Base-by-base conservation (phyloP, 2,329 filamentous ascomycete genomes). In the Fusarium scirpi region DNA sequence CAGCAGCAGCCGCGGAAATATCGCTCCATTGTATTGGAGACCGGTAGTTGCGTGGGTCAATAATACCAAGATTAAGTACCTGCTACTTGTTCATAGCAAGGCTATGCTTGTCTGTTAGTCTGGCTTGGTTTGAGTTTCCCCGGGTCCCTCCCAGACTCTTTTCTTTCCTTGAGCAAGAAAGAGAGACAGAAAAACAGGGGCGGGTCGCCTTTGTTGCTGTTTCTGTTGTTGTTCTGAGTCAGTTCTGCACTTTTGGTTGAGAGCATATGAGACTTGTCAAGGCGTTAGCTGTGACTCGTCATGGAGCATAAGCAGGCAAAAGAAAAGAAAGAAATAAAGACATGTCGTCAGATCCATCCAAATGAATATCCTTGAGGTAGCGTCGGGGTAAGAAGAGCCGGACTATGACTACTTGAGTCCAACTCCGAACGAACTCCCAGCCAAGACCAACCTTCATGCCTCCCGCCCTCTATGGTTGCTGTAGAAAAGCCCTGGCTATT, bases 261-360 rank as follows among this genome's bases (percentile, higher is more conserved):
- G 32, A 27, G 34, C 10, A 27, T 27, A 52, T 52, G 48, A 44
- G 29, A 57, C 32, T 59, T 57, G 18, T 38, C 24, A 34, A 56
- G 34, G 45, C 58, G 47, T 47, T 63, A 34, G 38, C 54, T 66
- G 38, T 62, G 63, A 66, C 44, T 48, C 44, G 63, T 62, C 55
- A 55, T 32, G 30, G 43, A 62, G 48, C 27, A 20, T 57, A 44
- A 59, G 27, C 41, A 38, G n/a, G 4, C 7, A 40, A 27, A 55
- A 63, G 45, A 67, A 64, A 70, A 58, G 57, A 67, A 70, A 45
- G n/a, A 56, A 25, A 45, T 38, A 38, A 53, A 41, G 29, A 43
- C 18, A 40, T 61, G 41, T 44, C 25, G 29, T 32, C 59, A 55
- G 38, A 47, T 27, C 67, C 45, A 62, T 49, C 25, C 52, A 57